Conservation (phyloP, 2,329 filamentous ascomycete species). For the Trichoderma sp. region DNA sequence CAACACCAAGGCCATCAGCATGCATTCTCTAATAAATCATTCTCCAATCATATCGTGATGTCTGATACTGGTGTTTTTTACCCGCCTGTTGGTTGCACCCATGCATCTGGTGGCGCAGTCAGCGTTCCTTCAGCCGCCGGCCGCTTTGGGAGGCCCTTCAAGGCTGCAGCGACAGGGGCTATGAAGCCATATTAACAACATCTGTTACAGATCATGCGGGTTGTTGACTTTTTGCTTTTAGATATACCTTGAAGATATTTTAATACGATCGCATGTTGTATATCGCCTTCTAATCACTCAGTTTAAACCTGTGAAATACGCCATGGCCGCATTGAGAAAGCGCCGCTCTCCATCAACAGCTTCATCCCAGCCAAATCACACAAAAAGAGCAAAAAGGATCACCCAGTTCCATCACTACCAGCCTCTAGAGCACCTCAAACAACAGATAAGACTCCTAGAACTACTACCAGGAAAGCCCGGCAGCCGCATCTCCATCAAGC, state of each 20-base stretch:
- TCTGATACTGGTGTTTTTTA: background rate
- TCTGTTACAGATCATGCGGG: background rate
- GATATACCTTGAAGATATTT: no score
- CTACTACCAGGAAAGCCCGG: background rate
- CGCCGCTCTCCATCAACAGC: background rate
- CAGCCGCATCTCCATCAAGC: background rate
- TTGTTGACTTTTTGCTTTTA: background rate
- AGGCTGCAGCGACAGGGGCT: background rate
- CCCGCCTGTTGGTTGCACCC: background rate
- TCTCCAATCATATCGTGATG: background rate
- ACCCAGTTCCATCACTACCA: background rate
- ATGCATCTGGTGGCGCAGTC: background rate
- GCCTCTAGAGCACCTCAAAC: background rate
- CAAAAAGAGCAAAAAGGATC: background rate
- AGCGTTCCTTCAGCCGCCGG: slow-evolving; percentile 3
- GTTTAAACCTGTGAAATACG: background rate
- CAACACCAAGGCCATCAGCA: background rate
- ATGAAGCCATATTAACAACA: background rate
- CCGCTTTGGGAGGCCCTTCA: background rate
- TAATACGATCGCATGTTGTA: no score
- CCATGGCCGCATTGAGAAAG: background rate
- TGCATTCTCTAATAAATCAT: background rate
- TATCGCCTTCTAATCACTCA: background rate
- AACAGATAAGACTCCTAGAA: background rate
- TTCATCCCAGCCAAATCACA: background rate